phyloP scores from a whole-genome alignment of 495 filamentous ascomycete genomes.

The Immersiella caudata region DNA sequence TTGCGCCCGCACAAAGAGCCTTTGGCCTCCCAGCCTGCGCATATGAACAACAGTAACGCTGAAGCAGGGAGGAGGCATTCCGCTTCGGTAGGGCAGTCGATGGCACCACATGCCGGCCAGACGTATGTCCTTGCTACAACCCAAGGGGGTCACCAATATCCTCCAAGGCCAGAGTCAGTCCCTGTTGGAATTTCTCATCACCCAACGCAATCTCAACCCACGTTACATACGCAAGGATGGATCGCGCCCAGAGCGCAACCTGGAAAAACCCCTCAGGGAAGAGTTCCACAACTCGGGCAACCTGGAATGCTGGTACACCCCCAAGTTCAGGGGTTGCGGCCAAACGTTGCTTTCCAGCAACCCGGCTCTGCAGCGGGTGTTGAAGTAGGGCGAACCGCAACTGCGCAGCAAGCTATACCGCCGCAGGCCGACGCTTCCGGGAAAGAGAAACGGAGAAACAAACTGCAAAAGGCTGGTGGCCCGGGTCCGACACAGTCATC shows the following conservation, averaged over 20 bases:
- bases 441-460: background rate
- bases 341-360: slow-evolving; percentile 2
- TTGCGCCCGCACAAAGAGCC: background rate
- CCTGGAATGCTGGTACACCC: slow-evolving; percentile 17
- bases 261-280: background rate
- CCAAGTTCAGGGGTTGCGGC: slow-evolving; percentile 2
- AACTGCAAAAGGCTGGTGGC: background rate
- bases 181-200: background rate
- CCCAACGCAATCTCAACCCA: background rate
- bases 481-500: background rate
- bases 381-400: background rate
- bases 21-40: background rate
- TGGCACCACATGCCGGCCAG: background rate
- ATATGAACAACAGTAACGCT: background rate
- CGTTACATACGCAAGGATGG: background rate
- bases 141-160: background rate
- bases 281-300: slow-evolving; percentile 5
- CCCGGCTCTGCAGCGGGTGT: background rate
- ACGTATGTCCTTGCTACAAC: background rate
- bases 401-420: background rate
- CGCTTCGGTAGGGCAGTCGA: background rate
- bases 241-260: background rate
- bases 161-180: background rate
- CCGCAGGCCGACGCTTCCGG: background rate
- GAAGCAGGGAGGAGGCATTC: background rate